Percentiles rank a stretch among this genome's conserved stretches.
phyloP scores from a whole-genome alignment of 805 yeast genomes.

The Saccharomyces eubayanus region DNA sequence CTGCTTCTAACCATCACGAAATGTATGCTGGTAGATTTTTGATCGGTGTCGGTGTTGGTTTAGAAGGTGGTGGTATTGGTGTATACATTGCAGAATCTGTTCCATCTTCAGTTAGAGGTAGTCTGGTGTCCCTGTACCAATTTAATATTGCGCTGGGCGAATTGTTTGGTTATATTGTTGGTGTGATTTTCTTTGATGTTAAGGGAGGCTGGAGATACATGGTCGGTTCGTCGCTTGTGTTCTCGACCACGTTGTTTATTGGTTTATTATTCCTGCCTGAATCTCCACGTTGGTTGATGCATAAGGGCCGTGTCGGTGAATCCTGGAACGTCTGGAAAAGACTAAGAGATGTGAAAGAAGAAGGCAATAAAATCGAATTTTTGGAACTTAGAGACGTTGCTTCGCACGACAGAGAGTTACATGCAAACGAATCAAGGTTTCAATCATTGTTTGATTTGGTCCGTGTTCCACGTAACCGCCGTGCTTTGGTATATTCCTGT shows the following conservation, averaged over 20 bases:
- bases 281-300: constrained; percentile 65
- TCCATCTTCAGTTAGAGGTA: constrained; percentile 57
- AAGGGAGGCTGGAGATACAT: constrained; percentile 71
- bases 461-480: constrained; percentile 47
- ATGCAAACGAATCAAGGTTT: constrained; percentile 16
- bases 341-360: constrained; percentile 35
- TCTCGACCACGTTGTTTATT: constrained; percentile 39
- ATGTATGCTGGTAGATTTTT: constrained; percentile 62
- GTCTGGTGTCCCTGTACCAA: constrained; percentile 61
- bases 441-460: constrained; percentile 33
- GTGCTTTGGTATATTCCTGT: constrained; percentile 37
- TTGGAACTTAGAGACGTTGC: constrained; percentile 10
- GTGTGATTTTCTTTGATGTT: constrained; percentile 46
- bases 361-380: constrained; percentile 17
- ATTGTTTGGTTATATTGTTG: constrained; percentile 47
- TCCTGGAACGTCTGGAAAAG: constrained; percentile 41
- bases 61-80: constrained; percentile 70
- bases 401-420: too few species aligned
- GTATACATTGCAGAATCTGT: constrained; percentile 75
- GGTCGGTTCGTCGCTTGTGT: constrained; percentile 59
- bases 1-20: constrained; percentile 38
- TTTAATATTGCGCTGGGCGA: constrained; percentile 67
- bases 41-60: constrained; percentile 61
- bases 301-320: constrained; percentile 43
- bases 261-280: constrained; percentile 45